Percentiles rank a stretch among this genome's conserved stretches.
These are phyloP conservation scores for Apophysomyces variabilis DNA, from an alignment of 371 early-diverging fungal species.

Conservation along the genomic window DNA sequence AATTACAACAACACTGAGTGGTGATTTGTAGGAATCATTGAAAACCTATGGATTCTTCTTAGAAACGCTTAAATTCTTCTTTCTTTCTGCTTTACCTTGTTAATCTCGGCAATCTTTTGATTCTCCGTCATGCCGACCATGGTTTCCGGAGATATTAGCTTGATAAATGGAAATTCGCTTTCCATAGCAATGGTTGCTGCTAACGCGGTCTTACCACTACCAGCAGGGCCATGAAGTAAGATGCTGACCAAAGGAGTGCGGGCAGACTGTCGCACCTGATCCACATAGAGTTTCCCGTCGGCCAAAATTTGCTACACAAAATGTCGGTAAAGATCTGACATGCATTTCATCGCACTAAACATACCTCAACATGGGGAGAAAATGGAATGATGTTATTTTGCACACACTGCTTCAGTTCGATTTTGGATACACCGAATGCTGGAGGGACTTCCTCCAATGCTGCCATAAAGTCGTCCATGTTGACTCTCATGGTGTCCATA, in stretches of 20 bases:
- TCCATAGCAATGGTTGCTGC: slow-evolving; percentile 96
- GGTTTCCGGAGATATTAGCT: slow-evolving; percentile 96
- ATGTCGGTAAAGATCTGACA: not conserved
- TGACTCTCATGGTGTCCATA: slow-evolving; percentile 89
- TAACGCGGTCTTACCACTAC: slow-evolving; percentile 97
- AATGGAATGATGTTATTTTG: slow-evolving; percentile 88
- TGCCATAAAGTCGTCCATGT: slow-evolving; percentile 90
- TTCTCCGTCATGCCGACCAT: slow-evolving; percentile 97
- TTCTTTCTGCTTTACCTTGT: slow-evolving; percentile 61
- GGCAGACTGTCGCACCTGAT: slow-evolving; percentile 83
- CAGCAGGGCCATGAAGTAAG: slow-evolving; percentile 87
- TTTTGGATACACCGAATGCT: slow-evolving; percentile 97
- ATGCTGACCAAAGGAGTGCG: slow-evolving; percentile 90
- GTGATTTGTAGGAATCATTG: slow-evolving; percentile 98
- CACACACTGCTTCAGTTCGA: slow-evolving; percentile 86
- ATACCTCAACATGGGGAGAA: slow-evolving; percentile 69
- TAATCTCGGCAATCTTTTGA: slow-evolving; percentile 93
- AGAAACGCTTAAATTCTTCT: not conserved
- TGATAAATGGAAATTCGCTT: slow-evolving; percentile 98
- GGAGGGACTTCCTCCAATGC: slow-evolving; percentile 98
- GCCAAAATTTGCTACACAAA: slow-evolving; percentile 65
- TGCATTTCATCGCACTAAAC: not conserved
- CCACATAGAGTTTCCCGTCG: slow-evolving; percentile 85
- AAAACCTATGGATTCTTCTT: slow-evolving; percentile 61
- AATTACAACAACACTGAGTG: slow-evolving; percentile 94